Evolutionary conservation across 352 stramenopile species (phyloP).

Genomic region (Pythium brachiatum): DNA sequence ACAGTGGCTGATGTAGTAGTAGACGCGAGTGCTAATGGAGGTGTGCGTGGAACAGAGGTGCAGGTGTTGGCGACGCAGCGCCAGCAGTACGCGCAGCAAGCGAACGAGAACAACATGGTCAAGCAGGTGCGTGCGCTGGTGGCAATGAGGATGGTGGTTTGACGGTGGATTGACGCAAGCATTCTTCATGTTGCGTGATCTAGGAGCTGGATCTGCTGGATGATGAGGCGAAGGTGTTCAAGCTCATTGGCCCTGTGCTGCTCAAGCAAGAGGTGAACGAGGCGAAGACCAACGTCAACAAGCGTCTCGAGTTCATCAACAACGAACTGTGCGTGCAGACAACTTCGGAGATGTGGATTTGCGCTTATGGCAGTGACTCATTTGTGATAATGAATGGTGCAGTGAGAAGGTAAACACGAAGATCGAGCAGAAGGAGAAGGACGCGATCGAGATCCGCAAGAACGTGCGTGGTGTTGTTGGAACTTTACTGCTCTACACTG

Average conservation of each 20-base stretch:
- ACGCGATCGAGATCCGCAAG: slow-evolving; percentile 84
- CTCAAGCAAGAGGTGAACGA: slow-evolving; percentile 94
- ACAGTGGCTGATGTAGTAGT: not conserved
- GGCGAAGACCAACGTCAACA: slow-evolving; percentile 93
- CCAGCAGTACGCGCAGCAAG: slow-evolving; percentile 90
- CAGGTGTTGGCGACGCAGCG: slow-evolving; percentile 82
- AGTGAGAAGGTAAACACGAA: slow-evolving; percentile 87
- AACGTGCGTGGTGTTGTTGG: slow-evolving; percentile 41
- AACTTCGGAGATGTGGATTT: not conserved
- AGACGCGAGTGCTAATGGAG: not conserved
- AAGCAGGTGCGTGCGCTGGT: slow-evolving; percentile 54
- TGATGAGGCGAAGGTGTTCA: slow-evolving; percentile 91
- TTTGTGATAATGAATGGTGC: not conserved
- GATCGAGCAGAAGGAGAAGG: slow-evolving; percentile 89
- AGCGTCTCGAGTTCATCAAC: slow-evolving; percentile 96
- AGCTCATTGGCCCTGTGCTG: slow-evolving; percentile 93
- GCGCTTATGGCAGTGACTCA: not conserved
- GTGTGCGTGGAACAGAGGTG: slow-evolving; percentile 42
- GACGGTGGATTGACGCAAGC: too few species aligned
- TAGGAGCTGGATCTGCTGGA: slow-evolving; percentile 87
- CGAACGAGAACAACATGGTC: slow-evolving; percentile 97
- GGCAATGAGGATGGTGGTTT: too few species aligned
- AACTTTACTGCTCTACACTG: not conserved
- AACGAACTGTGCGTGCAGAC: slow-evolving; percentile 81
- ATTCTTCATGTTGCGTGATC: not conserved